A percentile compares a stretch with the other conserved stretches of the same genome.
These are phyloP conservation scores for Ophiostoma fasciatum DNA, from an alignment of 2,329 filamentous ascomycete genomes.

Conservation along the genomic window DNA sequence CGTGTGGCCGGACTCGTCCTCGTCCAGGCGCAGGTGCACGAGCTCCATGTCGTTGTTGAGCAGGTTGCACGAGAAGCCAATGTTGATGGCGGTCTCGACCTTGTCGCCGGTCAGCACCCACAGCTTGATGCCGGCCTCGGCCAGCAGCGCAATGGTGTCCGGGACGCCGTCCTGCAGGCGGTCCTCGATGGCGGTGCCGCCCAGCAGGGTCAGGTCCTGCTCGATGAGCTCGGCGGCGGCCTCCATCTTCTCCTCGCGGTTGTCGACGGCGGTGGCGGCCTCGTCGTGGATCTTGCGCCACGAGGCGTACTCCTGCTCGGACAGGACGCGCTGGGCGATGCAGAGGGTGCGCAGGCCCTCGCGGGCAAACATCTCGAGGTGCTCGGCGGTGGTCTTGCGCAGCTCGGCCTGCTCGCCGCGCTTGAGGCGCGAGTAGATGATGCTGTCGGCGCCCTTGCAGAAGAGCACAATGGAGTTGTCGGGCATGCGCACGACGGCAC, in stretches of 20 bases:
- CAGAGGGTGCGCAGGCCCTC: constrained; percentile 92
- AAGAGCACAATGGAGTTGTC: constrained; percentile 79
- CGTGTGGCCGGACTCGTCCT: constrained; percentile 44
- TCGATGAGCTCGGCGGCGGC: constrained; percentile 82
- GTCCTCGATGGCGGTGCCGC: constrained; percentile 95
- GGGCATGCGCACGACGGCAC: constrained; percentile 89
- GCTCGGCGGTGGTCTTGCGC: constrained; percentile 70
- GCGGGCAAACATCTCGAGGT: constrained; percentile 90
- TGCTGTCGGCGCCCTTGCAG: constrained; percentile 94
- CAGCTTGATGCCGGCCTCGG: constrained; percentile 88
- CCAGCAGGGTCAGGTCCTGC: constrained; percentile 72
- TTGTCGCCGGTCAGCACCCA: constrained; percentile 99
- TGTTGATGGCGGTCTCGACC: constrained; percentile 98
- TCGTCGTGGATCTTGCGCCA: constrained; percentile 84
- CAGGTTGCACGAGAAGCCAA: constrained; percentile 96
- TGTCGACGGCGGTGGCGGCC: constrained; percentile 67
- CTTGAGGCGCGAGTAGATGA: constrained; percentile 86
- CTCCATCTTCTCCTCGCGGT: constrained; percentile 88
- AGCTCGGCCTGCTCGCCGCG: constrained; percentile 76
- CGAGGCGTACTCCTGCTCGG: constrained; percentile 65
- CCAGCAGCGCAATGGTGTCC: constrained; percentile 83
- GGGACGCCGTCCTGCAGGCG: constrained; percentile 92
- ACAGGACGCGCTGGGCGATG: constrained; percentile 69
- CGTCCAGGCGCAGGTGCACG: constrained; percentile 73
- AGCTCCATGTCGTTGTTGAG: constrained; percentile 97